Evolutionary conservation across 2,329 filamentous ascomycete species (phyloP).

Genomic region (Clonostachys chloroleuca): DNA sequence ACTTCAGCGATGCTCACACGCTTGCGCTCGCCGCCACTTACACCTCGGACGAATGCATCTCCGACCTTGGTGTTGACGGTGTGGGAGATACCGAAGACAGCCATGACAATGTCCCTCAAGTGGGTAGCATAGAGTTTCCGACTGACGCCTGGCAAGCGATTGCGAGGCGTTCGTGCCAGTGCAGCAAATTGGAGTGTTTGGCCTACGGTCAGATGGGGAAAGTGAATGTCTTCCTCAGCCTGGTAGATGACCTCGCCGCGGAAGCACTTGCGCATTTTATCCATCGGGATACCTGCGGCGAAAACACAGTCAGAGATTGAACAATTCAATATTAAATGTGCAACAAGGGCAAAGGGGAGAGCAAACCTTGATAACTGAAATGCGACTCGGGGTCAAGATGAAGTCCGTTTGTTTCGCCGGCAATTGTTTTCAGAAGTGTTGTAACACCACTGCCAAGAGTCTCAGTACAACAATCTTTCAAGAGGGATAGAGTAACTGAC

Average conservation of each 20-base stretch:
- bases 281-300: slow-evolving; percentile 8
- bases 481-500: slow-evolving; percentile 78
- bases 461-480: slow-evolving; percentile 62
- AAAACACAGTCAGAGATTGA: slow-evolving; percentile 30
- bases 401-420: slow-evolving; percentile 50
- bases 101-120: slow-evolving; percentile 58
- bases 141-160: slow-evolving; percentile 20
- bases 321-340: not conserved
- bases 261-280: slow-evolving; percentile 33
- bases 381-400: slow-evolving; percentile 40
- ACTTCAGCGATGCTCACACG: slow-evolving; percentile 67
- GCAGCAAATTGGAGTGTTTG: slow-evolving; percentile 59
- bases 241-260: slow-evolving; percentile 56
- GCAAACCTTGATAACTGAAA: slow-evolving; percentile 59
- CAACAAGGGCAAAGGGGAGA: no score
- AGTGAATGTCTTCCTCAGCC: slow-evolving; percentile 58
- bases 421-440: slow-evolving; percentile 48
- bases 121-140: slow-evolving; percentile 48
- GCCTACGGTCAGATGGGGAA: slow-evolving; percentile 58
- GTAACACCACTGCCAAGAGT: slow-evolving; percentile 47
- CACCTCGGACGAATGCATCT: slow-evolving; percentile 49
- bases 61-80: slow-evolving; percentile 57
- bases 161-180: slow-evolving; percentile 37
- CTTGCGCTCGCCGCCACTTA: slow-evolving; percentile 56
- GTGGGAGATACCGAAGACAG: slow-evolving; percentile 60